Base-by-base conservation (phyloP, 1,284 basidiomycete species). In the Irpex sp. region DNA sequence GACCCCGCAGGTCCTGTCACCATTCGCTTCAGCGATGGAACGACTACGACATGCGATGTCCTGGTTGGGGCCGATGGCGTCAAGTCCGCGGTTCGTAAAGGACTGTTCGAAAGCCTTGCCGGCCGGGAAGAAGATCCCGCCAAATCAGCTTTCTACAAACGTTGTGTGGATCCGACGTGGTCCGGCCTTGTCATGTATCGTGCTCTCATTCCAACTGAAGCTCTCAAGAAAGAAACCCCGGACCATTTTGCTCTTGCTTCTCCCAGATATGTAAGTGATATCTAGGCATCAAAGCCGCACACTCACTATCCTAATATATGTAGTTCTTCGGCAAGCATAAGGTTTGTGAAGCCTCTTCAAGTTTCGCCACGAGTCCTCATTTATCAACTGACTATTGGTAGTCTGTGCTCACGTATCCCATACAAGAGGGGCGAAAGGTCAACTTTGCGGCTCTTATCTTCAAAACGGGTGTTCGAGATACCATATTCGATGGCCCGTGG, bases 51-150 rank as follows among this genome's bases (percentile, higher is more conserved):
- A 65, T 73, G 83, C 3, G 83, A 86, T 63, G 69, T 86, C 7
- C 77, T 86, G 21, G 75, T 86, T 59, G 84, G 83, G 9, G 80
- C 83, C 1, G 85, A 86, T 66, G 85, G 85, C 2, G 71, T 65
- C 58, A 65, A 65, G 48, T 65, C 64, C 44, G 60, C 62, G 6
- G 64, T 67, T 4, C 65, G 67, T 31, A 57, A 59, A 34, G 64
- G 67, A 7, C 73, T 84, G 69, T 73, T 62, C 58, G 31, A 59
- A 15, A 36, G 57, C 7, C 47, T 66, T n/a, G 13, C 63, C 65
- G 21, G 57, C 40, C 1, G 34, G 57, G 44, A 68, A 54, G 49
- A 40, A 26, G 51, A 17, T 17, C 8, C 38, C 38, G 21, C n/a
- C 61, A 36, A 26, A 60, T 9, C 21, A 47, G n/a, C n/a, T 11